Percentiles rank a stretch among this genome's conserved stretches.
phyloP scores from a whole-genome alignment of 768 basidiomycete genomes.

The Trametes punicea region DNA sequence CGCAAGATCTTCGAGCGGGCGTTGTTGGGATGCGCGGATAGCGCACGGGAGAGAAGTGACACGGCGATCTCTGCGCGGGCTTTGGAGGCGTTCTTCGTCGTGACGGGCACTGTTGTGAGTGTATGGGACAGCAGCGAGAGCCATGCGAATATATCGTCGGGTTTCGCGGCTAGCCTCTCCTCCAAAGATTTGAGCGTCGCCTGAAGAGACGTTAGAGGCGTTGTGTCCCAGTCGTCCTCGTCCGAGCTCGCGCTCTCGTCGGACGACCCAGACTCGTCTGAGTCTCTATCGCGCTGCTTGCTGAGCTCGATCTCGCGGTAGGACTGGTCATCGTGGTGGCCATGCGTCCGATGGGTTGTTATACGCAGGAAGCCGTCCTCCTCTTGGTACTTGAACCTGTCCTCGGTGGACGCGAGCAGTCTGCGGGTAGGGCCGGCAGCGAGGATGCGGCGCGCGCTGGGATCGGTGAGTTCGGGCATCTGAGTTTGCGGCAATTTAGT shows the following conservation, averaged over 20 bases:
- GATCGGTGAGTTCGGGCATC: slow-evolving; percentile 56
- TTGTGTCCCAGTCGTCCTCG: slow-evolving; percentile 27
- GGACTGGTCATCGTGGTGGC: slow-evolving; percentile 33
- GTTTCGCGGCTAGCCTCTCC: slow-evolving; percentile 46
- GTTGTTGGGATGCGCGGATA: slow-evolving; percentile 53
- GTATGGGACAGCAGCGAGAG: slow-evolving; percentile 59
- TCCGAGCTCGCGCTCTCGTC: slow-evolving; percentile 24
- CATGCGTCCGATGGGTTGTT: slow-evolving; percentile 38
- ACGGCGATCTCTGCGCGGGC: slow-evolving; percentile 69
- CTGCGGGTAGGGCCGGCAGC: slow-evolving; percentile 48
- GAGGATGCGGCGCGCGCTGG: slow-evolving; percentile 51
- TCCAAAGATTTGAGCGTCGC: slow-evolving; percentile 58
- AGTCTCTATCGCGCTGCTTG: slow-evolving; percentile 25
- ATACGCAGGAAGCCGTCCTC: slow-evolving; percentile 65
- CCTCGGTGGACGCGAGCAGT: slow-evolving; percentile 36
- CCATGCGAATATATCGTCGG: slow-evolving; percentile 59
- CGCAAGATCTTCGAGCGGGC: slow-evolving; percentile 46
- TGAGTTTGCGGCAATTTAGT: slow-evolving; percentile 14
- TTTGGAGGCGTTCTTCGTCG: slow-evolving; percentile 65
- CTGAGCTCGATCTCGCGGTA: slow-evolving; percentile 50
- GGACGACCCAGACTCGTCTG: slow-evolving; percentile 35
- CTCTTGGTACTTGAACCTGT: slow-evolving; percentile 52
- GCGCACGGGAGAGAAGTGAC: slow-evolving; percentile 63
- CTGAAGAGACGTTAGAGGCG: slow-evolving; percentile 44
- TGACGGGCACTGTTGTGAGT: slow-evolving; percentile 55